Base-by-base conservation (phyloP, 192 early-diverging fungal species). In the Coemansia pectinata region DNA sequence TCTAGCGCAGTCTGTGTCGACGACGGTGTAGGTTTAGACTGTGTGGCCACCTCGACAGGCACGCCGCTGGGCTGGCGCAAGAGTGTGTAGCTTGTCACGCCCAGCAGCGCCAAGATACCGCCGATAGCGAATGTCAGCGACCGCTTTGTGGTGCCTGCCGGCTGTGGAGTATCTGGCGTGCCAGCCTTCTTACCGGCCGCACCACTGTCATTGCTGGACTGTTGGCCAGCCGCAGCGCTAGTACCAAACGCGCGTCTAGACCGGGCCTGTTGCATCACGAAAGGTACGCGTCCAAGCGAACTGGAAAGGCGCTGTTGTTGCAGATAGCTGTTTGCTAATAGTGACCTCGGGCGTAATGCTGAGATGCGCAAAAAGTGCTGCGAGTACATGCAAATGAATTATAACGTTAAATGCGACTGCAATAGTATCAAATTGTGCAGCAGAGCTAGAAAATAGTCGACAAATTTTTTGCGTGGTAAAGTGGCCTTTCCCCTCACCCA, bases 61-160 rank as follows among this genome's bases (percentile, higher is more conserved):
- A 34, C 36, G 10, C 27, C 10, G 23, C 50, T 27, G 12, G 71
- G 67, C 63, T 67, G 70, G 4, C 73, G 74, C 25, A 73, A 39
- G 31, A 81, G 73, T 44, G 74, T 76, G 62, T 81, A 81, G 12
- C 70, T 50, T 1, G 70, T 62, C 33, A 81, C 79, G 2, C 79
- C 71, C 23, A 81, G 38, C n/a, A 81, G 50, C 52, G 73, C 67
- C 21, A 81, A 29, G 4, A 81, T 68, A 1, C 79, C 79, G 55
- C 74, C 79, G 3, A 81, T 73, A 11, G 79, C 79, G 65, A 81
- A 73, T 2, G 74, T 81, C 53, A 81, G 45, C 27, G 79, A 81
- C 17, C 74, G 66, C 65, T 73, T 76, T 60, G 40, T 73, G 12
- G 67, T 62, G 7, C 60, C 11, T n/a, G 55, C 25, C 1, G 55